phyloP scores from a whole-genome alignment of 495 filamentous ascomycete genomes.

The Astrothelium macrocarpum region DNA sequence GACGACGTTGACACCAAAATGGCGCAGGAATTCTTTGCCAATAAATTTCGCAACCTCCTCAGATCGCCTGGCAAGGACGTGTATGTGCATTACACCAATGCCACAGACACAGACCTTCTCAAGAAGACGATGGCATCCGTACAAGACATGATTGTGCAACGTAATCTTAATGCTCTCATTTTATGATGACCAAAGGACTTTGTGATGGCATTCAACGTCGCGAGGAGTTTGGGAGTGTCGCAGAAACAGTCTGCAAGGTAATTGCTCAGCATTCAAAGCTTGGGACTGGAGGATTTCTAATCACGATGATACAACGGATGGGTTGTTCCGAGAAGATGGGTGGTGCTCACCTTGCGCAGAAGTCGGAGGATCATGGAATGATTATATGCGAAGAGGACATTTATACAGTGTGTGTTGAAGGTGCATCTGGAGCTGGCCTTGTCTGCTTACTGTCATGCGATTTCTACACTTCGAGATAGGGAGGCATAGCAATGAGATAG shows the following conservation, averaged over 20 bases:
- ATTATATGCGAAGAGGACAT: too few relatives aligned
- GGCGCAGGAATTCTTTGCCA: constrained; percentile 76
- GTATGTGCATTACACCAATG: constrained; percentile 89
- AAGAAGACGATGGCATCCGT: constrained; percentile 97
- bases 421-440: too few relatives aligned
- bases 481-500: too few relatives aligned
- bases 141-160: constrained; percentile 98
- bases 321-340: too few relatives aligned
- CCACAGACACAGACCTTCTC: constrained; percentile 90
- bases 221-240: background rate
- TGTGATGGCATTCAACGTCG: background rate
- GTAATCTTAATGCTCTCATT: constrained; percentile 89
- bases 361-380: too few relatives aligned
- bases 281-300: background rate
- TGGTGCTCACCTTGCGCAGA: too few relatives aligned
- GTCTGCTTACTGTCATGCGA: too few relatives aligned
- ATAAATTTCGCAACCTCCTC: constrained; percentile 81
- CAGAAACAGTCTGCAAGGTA: background rate
- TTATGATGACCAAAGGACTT: constrained; percentile 47
- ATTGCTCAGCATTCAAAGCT: background rate
- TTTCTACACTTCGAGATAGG: too few relatives aligned
- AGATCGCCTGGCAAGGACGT: constrained; percentile 74
- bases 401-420: too few relatives aligned
- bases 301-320: background rate
- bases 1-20: constrained; percentile 46